A percentile compares a stretch with the other conserved stretches of the same genome.
Conservation (phyloP, 495 filamentous ascomycete species). For the Neurospora africana region DNA sequence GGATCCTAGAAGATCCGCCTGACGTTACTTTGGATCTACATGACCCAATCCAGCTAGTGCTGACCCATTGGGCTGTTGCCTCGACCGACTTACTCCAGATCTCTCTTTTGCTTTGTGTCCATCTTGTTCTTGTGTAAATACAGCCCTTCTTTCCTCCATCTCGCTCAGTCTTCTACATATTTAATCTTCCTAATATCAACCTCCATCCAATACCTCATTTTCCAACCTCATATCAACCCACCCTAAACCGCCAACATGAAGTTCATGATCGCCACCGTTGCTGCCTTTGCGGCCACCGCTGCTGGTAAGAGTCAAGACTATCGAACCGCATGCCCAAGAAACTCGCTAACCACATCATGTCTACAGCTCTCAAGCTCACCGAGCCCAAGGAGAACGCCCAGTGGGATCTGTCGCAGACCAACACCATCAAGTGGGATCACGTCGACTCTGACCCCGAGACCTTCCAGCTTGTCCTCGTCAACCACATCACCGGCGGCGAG, state of each 20-base stretch:
- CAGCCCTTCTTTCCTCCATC: background rate
- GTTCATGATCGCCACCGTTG: conserved; percentile 2
- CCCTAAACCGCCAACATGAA: conserved; percentile 5
- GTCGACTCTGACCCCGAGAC: conserved; percentile 8
- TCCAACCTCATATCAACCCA: background rate
- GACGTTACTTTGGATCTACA: background rate
- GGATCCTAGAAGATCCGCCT: background rate
- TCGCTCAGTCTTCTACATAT: background rate
- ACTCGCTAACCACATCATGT: background rate
- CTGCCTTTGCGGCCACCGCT: conserved; percentile 7
- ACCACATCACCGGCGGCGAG: conserved; percentile 7
- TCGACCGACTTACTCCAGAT: background rate
- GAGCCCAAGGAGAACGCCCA: background rate
- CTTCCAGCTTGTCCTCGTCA: conserved; percentile 13
- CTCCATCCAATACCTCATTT: background rate
- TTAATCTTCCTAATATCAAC: background rate
- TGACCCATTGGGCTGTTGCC: background rate
- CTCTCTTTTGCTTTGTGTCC: background rate
- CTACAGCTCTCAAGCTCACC: conserved; percentile 3
- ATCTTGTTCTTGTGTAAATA: background rate
- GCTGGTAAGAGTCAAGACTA: conserved; percentile 1
- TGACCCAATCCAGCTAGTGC: background rate
- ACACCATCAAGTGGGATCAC: conserved; percentile 12
- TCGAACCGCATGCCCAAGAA: background rate
- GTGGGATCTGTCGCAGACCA: conserved; percentile 12